These are phyloP conservation scores for Sphaceloma murrayae DNA, from an alignment of 2,329 filamentous ascomycete species.

Conservation along the genomic window DNA sequence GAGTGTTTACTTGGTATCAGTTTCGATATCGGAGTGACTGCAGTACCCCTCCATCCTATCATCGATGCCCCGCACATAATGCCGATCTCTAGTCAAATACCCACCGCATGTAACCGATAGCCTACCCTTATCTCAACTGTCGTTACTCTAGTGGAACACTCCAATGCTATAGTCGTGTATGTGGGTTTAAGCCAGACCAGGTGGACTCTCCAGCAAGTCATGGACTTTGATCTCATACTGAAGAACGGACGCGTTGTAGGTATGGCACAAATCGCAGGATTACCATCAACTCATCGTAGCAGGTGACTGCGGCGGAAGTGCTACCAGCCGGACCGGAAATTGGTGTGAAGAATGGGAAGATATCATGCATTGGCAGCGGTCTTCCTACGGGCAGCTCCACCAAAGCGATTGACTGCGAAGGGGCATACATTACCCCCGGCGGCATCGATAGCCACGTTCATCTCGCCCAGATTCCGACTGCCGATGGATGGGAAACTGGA, in stretches of 20 bases:
- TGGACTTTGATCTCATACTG: constrained; percentile 34
- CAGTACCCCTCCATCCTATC: constrained; percentile 14
- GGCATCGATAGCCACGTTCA: constrained; percentile 44
- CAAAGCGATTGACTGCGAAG: constrained; percentile 37
- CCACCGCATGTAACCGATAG: constrained; percentile 1
- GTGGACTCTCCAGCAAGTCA: no score
- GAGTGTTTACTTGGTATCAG: no score
- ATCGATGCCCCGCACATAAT: constrained; percentile 11
- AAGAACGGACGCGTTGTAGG: constrained; percentile 36
- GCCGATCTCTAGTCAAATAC: not conserved
- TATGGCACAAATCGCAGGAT: no score
- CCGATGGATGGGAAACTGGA: constrained; percentile 41
- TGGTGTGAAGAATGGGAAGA: constrained; percentile 40
- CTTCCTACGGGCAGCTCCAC: constrained; percentile 29
- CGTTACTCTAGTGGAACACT: no score
- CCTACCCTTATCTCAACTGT: no score
- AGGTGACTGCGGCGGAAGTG: constrained; percentile 41
- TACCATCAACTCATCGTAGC: no score
- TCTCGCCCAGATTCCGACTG: constrained; percentile 33
- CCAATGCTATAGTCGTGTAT: no score
- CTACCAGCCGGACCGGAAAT: constrained; percentile 37
- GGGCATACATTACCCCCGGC: constrained; percentile 39
- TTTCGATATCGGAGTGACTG: constrained; percentile 6
- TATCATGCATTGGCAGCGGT: constrained; percentile 35
- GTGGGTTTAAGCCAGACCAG: no score